A percentile compares a stretch with the other conserved stretches of the same genome.
phyloP scores from a whole-genome alignment of 1,284 basidiomycete genomes.

The Moesziomyces sp. region DNA sequence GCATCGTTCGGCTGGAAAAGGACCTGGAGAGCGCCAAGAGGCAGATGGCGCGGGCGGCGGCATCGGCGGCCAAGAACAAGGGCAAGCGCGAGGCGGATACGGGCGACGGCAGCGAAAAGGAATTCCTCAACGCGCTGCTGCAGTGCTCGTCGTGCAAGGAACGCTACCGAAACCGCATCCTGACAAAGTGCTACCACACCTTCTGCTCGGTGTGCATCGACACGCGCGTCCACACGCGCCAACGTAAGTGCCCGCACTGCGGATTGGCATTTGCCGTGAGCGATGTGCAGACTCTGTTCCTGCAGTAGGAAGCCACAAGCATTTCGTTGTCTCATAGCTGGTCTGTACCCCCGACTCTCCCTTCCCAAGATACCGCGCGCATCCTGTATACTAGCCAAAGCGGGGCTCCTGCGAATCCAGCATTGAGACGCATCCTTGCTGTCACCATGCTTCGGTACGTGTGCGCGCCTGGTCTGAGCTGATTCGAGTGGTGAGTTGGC shows the following conservation, averaged over 20 bases:
- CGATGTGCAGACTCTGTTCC: conserved; percentile 86
- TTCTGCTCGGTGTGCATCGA: conserved; percentile 91
- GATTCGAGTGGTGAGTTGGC: neutral
- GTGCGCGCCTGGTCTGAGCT: neutral
- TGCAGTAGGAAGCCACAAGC: conserved; percentile 37
- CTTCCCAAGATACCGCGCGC: neutral
- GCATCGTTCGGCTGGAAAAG: conserved; percentile 49
- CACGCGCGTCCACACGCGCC: conserved; percentile 84
- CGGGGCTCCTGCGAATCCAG: neutral
- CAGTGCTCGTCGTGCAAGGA: conserved; percentile 91
- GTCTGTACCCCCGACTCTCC: neutral
- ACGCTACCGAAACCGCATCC: conserved; percentile 84
- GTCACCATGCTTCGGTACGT: neutral
- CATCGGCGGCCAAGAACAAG: conserved; percentile 61
- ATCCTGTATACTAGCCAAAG: neutral
- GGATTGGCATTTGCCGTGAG: conserved; percentile 84
- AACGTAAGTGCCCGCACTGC: conserved; percentile 95
- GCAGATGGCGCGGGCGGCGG: conserved; percentile 48
- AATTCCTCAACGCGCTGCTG: conserved; percentile 81
- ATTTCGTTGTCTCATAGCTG: neutral
- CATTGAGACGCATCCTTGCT: neutral
- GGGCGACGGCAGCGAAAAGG: conserved; percentile 60
- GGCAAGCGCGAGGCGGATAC: conserved; percentile 32
- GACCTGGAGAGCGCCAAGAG: conserved; percentile 55
- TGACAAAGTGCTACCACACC: conserved; percentile 94